Conservation (phyloP, 2,329 filamentous ascomycete species). For the Aureobasidium melanogenum region DNA sequence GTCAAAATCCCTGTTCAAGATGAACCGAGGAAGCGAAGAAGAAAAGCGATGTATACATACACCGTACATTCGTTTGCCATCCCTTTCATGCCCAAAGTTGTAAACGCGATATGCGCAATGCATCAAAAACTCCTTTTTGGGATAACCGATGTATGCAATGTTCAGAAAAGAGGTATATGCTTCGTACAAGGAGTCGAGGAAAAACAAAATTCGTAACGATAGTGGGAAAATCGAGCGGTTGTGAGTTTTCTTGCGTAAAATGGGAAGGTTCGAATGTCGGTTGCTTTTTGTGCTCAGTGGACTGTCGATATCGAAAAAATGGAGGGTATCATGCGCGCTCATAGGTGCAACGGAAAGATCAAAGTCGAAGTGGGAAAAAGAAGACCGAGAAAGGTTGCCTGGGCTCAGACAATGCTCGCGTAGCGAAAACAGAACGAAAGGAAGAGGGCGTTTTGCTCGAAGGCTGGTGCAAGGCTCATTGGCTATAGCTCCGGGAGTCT, state of each 20-base stretch:
- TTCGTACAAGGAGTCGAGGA: not conserved
- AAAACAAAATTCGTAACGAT: not conserved
- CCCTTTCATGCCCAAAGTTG: not conserved
- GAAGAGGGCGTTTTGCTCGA: not conserved
- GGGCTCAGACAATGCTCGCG: not conserved
- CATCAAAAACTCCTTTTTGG: not conserved
- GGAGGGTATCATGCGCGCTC: constrained; percentile 6
- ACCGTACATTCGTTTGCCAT: not conserved
- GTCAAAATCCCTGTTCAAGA: not conserved
- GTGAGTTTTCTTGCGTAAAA: not conserved
- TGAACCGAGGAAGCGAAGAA: not conserved
- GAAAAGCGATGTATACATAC: not conserved
- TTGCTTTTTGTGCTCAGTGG: not conserved
- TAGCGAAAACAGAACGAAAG: not conserved
- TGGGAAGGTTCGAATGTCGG: not conserved
- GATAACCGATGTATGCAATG: not conserved
- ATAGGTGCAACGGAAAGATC: not conserved
- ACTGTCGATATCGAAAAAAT: constrained; percentile 1
- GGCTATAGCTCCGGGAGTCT: not conserved
- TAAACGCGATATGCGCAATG: not conserved
- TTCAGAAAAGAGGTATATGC: not conserved
- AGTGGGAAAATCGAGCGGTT: not conserved
- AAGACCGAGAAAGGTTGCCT: not conserved
- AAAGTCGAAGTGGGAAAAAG: not conserved
- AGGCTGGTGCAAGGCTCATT: not conserved